A percentile compares a stretch with the other conserved stretches of the same genome.
These are phyloP conservation scores for Nidularia sp. DNA, from an alignment of 768 basidiomycete species.

Conservation along the genomic window DNA sequence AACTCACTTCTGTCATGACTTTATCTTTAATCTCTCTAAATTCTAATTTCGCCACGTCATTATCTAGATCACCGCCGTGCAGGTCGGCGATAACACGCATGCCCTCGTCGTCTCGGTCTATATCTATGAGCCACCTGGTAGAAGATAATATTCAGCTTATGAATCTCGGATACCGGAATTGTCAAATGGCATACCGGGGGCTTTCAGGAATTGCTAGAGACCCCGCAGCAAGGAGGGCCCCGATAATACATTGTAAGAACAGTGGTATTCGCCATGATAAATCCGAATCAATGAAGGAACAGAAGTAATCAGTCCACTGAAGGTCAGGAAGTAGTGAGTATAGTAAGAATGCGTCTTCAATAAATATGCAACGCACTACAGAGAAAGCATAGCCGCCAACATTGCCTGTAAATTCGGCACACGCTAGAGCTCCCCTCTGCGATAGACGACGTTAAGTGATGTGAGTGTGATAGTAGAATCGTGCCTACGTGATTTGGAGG, in stretches of 20 bases:
- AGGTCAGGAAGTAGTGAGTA: neutral
- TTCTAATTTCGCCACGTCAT: conserved; percentile 72
- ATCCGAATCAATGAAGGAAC: conserved; percentile 78
- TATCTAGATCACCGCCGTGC: conserved; percentile 74
- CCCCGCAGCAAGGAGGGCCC: conserved; percentile 69
- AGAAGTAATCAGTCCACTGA: conserved; percentile 89
- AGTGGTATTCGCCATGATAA: conserved; percentile 83
- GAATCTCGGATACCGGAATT: too few relatives aligned
- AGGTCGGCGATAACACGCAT: conserved; percentile 84
- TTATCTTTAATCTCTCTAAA: conserved; percentile 86
- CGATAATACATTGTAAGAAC: conserved; percentile 79
- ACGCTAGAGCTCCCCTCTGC: conserved; percentile 81
- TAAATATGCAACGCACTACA: conserved; percentile 49
- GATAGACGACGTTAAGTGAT: neutral
- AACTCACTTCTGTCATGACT: conserved; percentile 59
- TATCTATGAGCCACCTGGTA: conserved; percentile 84
- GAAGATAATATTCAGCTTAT: neutral
- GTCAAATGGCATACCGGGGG: conserved; percentile 45
- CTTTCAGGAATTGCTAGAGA: conserved; percentile 82
- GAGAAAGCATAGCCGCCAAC: conserved; percentile 81
- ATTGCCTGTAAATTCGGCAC: conserved; percentile 90
- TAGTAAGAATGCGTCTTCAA: neutral
- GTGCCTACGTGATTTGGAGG: conserved; percentile 72
- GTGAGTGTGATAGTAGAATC: neutral
- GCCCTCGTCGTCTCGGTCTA: conserved; percentile 77